These are phyloP conservation scores for Syncephalastrum contaminatum DNA, from an alignment of 371 early-diverging fungal genomes.

Conservation along the genomic window DNA sequence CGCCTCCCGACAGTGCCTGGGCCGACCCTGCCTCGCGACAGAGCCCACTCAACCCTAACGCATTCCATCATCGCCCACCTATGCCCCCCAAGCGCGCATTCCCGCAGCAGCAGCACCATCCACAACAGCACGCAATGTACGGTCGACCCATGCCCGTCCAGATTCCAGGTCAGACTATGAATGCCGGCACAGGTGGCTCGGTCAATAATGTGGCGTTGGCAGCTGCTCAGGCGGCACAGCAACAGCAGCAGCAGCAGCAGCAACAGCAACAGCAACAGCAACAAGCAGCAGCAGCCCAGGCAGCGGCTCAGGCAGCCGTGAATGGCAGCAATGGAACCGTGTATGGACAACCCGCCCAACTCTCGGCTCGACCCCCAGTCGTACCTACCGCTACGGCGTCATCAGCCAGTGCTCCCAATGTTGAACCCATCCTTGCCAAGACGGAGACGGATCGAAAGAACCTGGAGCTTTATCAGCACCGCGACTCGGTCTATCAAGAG, in stretches of 20 bases:
- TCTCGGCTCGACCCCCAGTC: constrained; percentile 14
- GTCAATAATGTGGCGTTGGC: no score
- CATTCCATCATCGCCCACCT: no score
- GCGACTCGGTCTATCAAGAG: constrained; percentile 38
- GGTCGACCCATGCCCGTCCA: no score
- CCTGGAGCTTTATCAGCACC: constrained; percentile 24
- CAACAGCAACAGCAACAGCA: constrained; percentile 1
- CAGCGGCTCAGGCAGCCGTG: not conserved
- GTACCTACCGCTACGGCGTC: constrained; percentile 10
- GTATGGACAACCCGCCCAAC: constrained; percentile 6
- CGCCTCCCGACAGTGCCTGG: no score
- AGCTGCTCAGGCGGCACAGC: no score
- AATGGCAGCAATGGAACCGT: constrained; percentile 1
- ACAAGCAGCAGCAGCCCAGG: not conserved
- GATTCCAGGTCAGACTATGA: no score
- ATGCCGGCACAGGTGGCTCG: no score
- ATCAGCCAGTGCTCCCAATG: not conserved
- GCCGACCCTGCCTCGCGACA: no score
- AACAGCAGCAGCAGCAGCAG: not conserved
- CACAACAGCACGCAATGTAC: no score
- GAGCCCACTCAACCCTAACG: no score
- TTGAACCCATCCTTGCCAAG: constrained; percentile 16
- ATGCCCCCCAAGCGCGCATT: no score
- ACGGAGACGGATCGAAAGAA: constrained; percentile 20
- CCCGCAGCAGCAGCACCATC: no score